phyloP scores from a whole-genome alignment of 2,329 filamentous ascomycete species.

The Neoarthrinium moseri region DNA sequence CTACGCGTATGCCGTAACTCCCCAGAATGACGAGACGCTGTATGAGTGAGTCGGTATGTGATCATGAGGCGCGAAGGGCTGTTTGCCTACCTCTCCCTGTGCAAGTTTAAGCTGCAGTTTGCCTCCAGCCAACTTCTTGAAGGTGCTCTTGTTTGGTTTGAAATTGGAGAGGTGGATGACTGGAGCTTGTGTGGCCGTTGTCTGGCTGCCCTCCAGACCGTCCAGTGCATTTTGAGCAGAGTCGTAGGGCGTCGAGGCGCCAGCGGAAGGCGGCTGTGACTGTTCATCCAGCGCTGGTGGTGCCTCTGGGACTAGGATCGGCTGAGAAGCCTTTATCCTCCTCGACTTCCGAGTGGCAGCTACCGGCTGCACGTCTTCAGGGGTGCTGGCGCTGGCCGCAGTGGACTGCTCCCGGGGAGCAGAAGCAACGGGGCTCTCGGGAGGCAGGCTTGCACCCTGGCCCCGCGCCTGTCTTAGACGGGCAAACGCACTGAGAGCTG shows the following conservation, averaged over 20 bases:
- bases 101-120: constrained; percentile 21
- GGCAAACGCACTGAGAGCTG: constrained; percentile 44
- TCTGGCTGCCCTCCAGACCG: not conserved
- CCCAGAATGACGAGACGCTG: constrained; percentile 65
- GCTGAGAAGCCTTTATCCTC: constrained; percentile 8
- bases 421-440: not conserved
- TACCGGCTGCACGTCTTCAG: constrained; percentile 5
- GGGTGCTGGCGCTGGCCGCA: not conserved
- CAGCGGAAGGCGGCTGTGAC: not conserved
- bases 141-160: constrained; percentile 23
- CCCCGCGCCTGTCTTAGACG: constrained; percentile 31
- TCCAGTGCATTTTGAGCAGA: not conserved
- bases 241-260: not conserved
- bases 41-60: constrained; percentile 15
- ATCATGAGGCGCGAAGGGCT: not conserved
- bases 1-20: constrained; percentile 63
- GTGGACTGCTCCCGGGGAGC: not conserved
- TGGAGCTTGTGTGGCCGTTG: constrained; percentile 8
- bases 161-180: constrained; percentile 25
- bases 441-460: not conserved
- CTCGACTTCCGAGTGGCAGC: too few species aligned
- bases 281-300: not conserved
- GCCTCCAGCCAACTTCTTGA: constrained; percentile 19
- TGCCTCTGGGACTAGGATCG: not conserved
- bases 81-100: constrained; percentile 26